These are phyloP conservation scores for Dendryphion nanum DNA, from an alignment of 2,329 filamentous ascomycete genomes.

Conservation along the genomic window DNA sequence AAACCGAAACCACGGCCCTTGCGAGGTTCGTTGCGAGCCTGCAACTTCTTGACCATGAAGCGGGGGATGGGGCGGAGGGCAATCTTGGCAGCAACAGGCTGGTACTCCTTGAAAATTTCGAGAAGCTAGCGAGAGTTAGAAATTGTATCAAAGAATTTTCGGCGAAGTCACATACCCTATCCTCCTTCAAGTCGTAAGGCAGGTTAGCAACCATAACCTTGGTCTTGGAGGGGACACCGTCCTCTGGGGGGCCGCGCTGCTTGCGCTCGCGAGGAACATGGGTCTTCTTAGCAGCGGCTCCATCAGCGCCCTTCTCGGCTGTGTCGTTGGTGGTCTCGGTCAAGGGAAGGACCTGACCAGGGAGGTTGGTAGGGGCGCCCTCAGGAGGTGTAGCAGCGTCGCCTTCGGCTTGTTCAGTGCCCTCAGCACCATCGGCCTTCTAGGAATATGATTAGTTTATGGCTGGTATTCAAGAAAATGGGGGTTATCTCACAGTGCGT, in stretches of 20 bases:
- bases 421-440: slow-evolving; percentile 46
- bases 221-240: slow-evolving; percentile 97
- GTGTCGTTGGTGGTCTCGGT: slow-evolving; percentile 56
- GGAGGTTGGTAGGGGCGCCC: slow-evolving; percentile 49
- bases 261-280: slow-evolving; percentile 57
- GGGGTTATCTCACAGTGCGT: slow-evolving; percentile 57
- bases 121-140: slow-evolving; percentile 66
- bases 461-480: slow-evolving; percentile 12
- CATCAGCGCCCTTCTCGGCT: slow-evolving; percentile 51
- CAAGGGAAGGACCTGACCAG: slow-evolving; percentile 50
- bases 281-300: slow-evolving; percentile 46
- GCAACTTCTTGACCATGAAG: slow-evolving; percentile 99
- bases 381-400: slow-evolving; percentile 46
- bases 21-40: slow-evolving; percentile 94
- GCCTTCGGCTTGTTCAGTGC: slow-evolving; percentile 45
- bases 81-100: slow-evolving; percentile 94
- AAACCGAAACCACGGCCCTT: slow-evolving; percentile 99
- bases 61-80: slow-evolving; percentile 96
- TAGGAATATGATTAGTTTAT: slow-evolving; percentile 15
- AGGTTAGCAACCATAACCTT: slow-evolving; percentile 99
- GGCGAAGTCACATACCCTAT: slow-evolving; percentile 72
- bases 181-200: slow-evolving; percentile 95
- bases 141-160: neutral
- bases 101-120: slow-evolving; percentile 91
- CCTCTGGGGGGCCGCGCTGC: slow-evolving; percentile 93